Base-by-base conservation (phyloP, 2,329 filamentous ascomycete genomes). In the Neofusicoccum umdonicola region DNA sequence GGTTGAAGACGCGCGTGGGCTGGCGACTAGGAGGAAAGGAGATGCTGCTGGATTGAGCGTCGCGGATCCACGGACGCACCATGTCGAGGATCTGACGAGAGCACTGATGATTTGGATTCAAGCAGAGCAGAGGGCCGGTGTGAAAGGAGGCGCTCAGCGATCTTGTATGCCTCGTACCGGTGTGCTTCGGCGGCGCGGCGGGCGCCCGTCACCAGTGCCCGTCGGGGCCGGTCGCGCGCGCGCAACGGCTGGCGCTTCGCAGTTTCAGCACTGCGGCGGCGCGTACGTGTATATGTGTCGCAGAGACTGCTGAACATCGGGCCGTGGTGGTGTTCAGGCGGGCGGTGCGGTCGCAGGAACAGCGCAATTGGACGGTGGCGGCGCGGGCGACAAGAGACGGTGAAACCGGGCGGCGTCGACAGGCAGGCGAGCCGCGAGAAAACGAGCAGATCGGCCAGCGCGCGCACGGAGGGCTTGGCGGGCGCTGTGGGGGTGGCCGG, bases 221-320 rank as follows among this genome's bases (percentile, higher is more conserved):
- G 27, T 31, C 27, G 27, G 27, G 27, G 27, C 27, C 27, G 27
- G 19, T 22, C 51, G 37, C 52, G 52, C 15, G 52, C 15, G n/a
- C 41, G 27, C 41, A 45, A 44, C 54, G 54, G 39, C 13, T 4
- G 27, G 27, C n/a, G 5, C 9, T 9, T 9, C 6, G 52, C 52
- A 31, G 2, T 8, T 17, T 13, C 35, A 27, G 35, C 17, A 15
- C 11, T 22, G 27, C 19, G 35, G 37, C 4, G 11, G 54, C 54
- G 54, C 54, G 39, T 56, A 44, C 54, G 42, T 45, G 56, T 60
- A 60, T 60, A 47, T 48, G 56, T 48, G 56, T 60, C 41, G 56
- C 31, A 37, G 56, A 47, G 17, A 31, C 13, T 17, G 35, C 15
- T 47, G 41, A 35, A 4, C n/a, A 48, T 60, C 41, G 56, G 56